Base-by-base conservation (phyloP, 495 filamentous ascomycete genomes). In the Pyronema domesticum region DNA sequence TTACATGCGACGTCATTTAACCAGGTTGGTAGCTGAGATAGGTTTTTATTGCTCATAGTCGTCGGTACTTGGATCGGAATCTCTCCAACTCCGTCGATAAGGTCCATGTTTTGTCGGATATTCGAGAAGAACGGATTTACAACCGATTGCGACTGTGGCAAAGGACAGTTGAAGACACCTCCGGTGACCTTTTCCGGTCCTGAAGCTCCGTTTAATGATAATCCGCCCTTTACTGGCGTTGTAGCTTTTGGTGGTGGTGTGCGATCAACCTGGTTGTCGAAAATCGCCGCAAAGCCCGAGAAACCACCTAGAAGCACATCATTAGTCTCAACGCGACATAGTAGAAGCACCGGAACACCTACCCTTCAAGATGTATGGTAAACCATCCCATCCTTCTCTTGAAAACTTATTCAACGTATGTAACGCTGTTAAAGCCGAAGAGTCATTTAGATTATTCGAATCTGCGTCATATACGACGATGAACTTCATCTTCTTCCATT, bases 61-160 rank as follows among this genome's bases (percentile, higher is more conserved):
- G 75, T 60, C 0, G 91, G 91, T 45, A 83, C 66, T 47, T 80
- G 76, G 46, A 98, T 66, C 35, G 86, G 71, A 60, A 96, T 80
- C 63, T 94, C 89, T 0, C 91, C 91, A 42, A 98, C 91, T 19
- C 91, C 91, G 52, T 84, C 89, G 46, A 94, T 79, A 40, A 98
- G 69, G 64, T 98, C 91, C 79, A 94, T 91, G 57, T 98, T 94
- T 68, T 96, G 91, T 30, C 93, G 77, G 60, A 98, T 96, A 57
- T 95, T 95, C 54, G 78, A 78, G 69, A 96, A 98, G 68, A 98
- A 96, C 0, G 93, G 89, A 61, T 93, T 95, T 11, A 78, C 74
- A 1, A 78, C 75, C 54, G 74, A 73, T 51, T 72, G 71, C 53
- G 81, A 74, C 18, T 74, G 72, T 11, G 91, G 91, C 65, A 98